Evolutionary conservation across 129 eudicot species (phyloP), one percentile per base, ranked within the genome.

Genomic region (Artemisia annua): DNA sequence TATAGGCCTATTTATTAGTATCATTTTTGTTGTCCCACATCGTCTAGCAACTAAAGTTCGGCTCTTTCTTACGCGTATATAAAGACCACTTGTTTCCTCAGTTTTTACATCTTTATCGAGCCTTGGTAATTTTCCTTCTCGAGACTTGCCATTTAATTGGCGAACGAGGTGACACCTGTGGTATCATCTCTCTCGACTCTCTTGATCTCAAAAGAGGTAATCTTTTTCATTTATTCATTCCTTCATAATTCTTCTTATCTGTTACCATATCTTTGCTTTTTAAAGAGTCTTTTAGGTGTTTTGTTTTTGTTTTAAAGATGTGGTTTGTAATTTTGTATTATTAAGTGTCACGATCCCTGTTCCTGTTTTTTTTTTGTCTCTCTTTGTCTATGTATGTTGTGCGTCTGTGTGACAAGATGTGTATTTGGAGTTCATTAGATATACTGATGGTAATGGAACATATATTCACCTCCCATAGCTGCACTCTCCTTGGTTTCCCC

Each of bases 1-100:
- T 24, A 28, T 28, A 28, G 3, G 0, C 32, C 4, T 28, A 28
- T 28, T 28, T 3, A 28, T 20, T 20, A 20, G 22, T 20, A 20
- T 20, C 22, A 32, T 35, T 35, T 35, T 35, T 4, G 2, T 20
- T 53, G 75, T 76, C 75, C 75, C 75, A 68, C 80, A 76, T 68
- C 80, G 75, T 22, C 20, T 32, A 14, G 52, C 69, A 59, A 30
- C 67, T 13, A 67, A 67, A 9, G 28, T 59, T 17, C 5, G 48
- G 53, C 28, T 44, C 20, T n/a, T 48, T 53, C 6, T 4, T 28
- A 48, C 19, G 26, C 63, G 11, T 32, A 76, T 76, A 68, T 76
- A 35, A 67, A 30, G 46, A 19, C 69, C 53, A 11, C 46, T 15
- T 10, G 44, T 5, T 26, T 50, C 14, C 3, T 1, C 32, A 48